These are phyloP conservation scores for Fusarium xyrophilum DNA, from an alignment of 2,329 filamentous ascomycete species.

Conservation along the genomic window DNA sequence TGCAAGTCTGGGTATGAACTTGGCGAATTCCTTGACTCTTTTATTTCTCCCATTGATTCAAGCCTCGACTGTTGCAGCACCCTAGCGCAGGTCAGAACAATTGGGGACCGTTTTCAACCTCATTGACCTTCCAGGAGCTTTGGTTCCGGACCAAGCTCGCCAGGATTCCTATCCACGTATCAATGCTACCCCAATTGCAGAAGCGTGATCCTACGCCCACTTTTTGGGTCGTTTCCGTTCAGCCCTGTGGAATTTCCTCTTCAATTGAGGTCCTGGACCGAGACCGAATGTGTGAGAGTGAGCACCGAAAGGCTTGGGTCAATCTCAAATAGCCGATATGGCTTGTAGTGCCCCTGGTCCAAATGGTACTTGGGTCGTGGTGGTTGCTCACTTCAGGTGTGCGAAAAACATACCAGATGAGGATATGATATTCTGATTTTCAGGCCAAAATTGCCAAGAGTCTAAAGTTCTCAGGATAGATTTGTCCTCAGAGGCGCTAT, in stretches of 20 bases:
- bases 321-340: neutral
- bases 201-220: neutral
- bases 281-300: neutral
- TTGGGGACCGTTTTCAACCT: neutral
- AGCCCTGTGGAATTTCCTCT: neutral
- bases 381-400: neutral
- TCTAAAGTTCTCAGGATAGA: neutral
- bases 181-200: neutral
- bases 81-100: neutral
- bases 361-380: neutral
- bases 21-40: neutral
- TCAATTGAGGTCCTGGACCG: neutral
- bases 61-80: neutral
- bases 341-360: neutral
- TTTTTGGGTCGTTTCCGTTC: neutral
- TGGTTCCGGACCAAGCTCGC: neutral
- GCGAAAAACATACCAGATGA: neutral
- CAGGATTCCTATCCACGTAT: neutral
- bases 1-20: too few species aligned
- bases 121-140: neutral
- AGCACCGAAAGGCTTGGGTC: neutral
- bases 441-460: neutral
- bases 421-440: neutral
- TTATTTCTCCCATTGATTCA: neutral
- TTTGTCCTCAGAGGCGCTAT: too few species aligned